Evolutionary conservation across 2,329 filamentous ascomycete species (phyloP).

Genomic region (Juglanconis sp.): DNA sequence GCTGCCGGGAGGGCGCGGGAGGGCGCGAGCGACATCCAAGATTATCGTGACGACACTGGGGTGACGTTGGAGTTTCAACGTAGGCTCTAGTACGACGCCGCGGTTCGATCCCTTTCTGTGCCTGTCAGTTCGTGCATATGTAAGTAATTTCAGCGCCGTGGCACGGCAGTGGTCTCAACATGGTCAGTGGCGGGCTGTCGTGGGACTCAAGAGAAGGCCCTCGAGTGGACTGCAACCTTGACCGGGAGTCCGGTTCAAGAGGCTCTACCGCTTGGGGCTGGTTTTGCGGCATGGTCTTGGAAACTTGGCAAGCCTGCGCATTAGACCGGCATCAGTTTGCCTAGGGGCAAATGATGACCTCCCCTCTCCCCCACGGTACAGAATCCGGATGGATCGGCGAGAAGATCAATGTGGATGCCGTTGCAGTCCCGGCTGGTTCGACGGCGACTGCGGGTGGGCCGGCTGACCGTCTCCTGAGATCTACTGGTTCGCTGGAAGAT

Average conservation of each 20-base stretch:
- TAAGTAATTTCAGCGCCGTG: slow-evolving; percentile 1
- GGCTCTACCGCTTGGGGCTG: neutral
- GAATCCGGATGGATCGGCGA: slow-evolving; percentile 1
- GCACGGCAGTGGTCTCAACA: slow-evolving; percentile 5
- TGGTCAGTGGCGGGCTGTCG: slow-evolving; percentile 4
- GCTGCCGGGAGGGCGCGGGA: too few species aligned
- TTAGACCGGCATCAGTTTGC: slow-evolving; percentile 5
- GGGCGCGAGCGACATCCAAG: too few species aligned
- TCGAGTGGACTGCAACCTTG: neutral
- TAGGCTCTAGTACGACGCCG: neutral
- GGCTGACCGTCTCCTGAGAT: neutral
- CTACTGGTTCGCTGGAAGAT: neutral
- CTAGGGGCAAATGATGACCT: neutral
- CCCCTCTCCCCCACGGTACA: too few species aligned
- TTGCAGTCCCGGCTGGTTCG: slow-evolving; percentile 12
- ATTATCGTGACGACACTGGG: slow-evolving; percentile 1
- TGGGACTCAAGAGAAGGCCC: slow-evolving; percentile 5
- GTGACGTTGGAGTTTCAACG: slow-evolving; percentile 4
- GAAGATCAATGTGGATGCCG: slow-evolving; percentile 14
- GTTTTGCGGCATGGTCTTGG: slow-evolving; percentile 1
- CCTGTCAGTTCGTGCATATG: neutral
- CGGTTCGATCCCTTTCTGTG: neutral
- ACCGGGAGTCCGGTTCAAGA: neutral
- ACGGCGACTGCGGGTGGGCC: neutral
- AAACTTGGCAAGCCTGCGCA: slow-evolving; percentile 4